Base-by-base conservation (phyloP, 164 flowering plant species). In the Umbellularia californica region DNA sequence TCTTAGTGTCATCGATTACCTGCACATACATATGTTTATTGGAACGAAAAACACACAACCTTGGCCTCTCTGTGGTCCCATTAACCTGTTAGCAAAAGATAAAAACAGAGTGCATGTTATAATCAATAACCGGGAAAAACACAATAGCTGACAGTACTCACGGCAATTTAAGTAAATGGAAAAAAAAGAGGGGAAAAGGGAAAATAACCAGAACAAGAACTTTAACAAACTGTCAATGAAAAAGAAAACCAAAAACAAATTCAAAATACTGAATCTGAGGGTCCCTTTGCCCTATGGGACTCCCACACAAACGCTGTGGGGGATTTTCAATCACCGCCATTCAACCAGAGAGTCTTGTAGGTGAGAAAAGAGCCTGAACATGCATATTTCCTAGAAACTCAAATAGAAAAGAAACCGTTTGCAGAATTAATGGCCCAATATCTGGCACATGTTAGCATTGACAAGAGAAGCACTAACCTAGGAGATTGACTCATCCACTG, bases 1-100 rank as follows among this genome's bases (percentile, higher is more conserved):
- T 95, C 86, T 92, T 95, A 41, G 86, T 77, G 81, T 95, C 99
- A 78, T 95, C 99, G 60, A 95, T 93, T 78, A 95, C 99, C 78
- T 95, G 99, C 65, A 83, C 98, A 84, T 89, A 90, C 24, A 95
- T 72, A 80, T 95, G 95, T 82, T 93, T 93, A 90, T 91, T 93
- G 76, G 99, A 95, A 30, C 98, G 93, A 81, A 89, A 95, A 68
- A 95, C 95, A 72, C 84, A 85, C 78, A 95, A 69, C 78, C 99
- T 86, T 71, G 99, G 99, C 79, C 99, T 90, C 76, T 95, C 99
- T 5, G 98, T 76, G 35, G 98, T 93, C 66, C 99, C 99, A 81
- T 90, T 90, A 68, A 95, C 90, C 99, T 95, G 82, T 60, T 55
- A 77, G 28, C 3, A 13, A 74, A 13, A 55, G 51, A 55, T 24